Evolutionary conservation across 2,329 filamentous ascomycete genomes (phyloP).

Genomic region (Clonostachys sp.): DNA sequence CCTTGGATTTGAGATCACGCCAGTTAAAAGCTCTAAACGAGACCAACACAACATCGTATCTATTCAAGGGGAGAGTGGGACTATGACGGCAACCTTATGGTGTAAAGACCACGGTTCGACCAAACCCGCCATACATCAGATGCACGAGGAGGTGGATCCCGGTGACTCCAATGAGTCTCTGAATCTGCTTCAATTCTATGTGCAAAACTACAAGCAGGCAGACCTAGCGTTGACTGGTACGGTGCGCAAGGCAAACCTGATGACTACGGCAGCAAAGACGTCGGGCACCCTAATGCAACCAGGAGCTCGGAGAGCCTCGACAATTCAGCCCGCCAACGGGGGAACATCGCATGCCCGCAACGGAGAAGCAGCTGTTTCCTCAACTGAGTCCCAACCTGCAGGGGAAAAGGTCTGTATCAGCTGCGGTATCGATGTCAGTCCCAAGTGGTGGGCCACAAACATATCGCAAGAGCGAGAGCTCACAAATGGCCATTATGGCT

Average conservation of each 20-base stretch:
- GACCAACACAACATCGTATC: slow-evolving; percentile 78
- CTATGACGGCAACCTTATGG: slow-evolving; percentile 83
- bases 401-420: slow-evolving; percentile 57
- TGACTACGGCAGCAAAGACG: slow-evolving; percentile 59
- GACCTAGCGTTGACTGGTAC: slow-evolving; percentile 88
- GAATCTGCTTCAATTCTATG: slow-evolving; percentile 82
- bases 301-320: slow-evolving; percentile 51
- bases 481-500: slow-evolving; percentile 45
- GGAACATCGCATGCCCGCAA: slow-evolving; percentile 12
- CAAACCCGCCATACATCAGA: slow-evolving; percentile 70
- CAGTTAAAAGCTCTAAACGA: slow-evolving; percentile 82
- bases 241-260: slow-evolving; percentile 83
- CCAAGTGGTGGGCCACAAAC: slow-evolving; percentile 66
- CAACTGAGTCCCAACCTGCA: slow-evolving; percentile 12
- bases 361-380: slow-evolving; percentile 8
- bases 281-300: slow-evolving; percentile 22
- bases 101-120: slow-evolving; percentile 81
- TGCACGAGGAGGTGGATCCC: slow-evolving; percentile 70
- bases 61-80: slow-evolving; percentile 74
- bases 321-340: slow-evolving; percentile 29
- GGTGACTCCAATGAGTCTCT: slow-evolving; percentile 55
- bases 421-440: slow-evolving; percentile 66
- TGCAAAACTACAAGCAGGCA: slow-evolving; percentile 88
- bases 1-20: slow-evolving; percentile 85
- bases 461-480: slow-evolving; percentile 45